Conservation (phyloP, 345 rosid genomes). For the Pistacia integerrima region DNA sequence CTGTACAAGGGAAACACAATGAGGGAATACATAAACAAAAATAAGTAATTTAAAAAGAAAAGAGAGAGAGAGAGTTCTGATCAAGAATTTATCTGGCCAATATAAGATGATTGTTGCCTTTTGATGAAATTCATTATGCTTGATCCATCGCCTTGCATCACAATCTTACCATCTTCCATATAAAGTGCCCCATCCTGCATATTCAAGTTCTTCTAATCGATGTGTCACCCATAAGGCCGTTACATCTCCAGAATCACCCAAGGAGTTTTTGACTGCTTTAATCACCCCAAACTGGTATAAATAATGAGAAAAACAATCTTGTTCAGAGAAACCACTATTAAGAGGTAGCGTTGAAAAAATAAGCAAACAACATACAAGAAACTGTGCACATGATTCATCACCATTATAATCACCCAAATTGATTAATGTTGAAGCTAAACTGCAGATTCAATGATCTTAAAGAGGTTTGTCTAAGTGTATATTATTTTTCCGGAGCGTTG, state of each 20-base stretch:
- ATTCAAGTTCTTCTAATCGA: conserved; percentile 85
- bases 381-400: neutral
- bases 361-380: neutral
- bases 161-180: conserved; percentile 83
- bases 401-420: neutral
- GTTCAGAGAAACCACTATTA: conserved; percentile 11
- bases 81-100: conserved; percentile 49
- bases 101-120: conserved; percentile 57
- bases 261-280: conserved; percentile 65
- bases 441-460: neutral
- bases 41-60: too few relatives aligned
- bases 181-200: conserved; percentile 88
- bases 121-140: conserved; percentile 58
- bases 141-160: conserved; percentile 63
- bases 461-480: neutral
- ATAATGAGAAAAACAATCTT: conserved; percentile 11
- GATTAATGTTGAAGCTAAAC: neutral
- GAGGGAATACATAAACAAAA: neutral
- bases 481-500: neutral
- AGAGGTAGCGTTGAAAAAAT: neutral
- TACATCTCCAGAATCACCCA: conserved; percentile 62
- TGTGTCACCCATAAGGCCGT: conserved; percentile 95
- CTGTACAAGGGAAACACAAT: conserved; percentile 13
- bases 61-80: neutral
- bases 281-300: conserved; percentile 74